Base-by-base conservation (phyloP, 495 filamentous ascomycete genomes). In the Aspergillus kassunensis region DNA sequence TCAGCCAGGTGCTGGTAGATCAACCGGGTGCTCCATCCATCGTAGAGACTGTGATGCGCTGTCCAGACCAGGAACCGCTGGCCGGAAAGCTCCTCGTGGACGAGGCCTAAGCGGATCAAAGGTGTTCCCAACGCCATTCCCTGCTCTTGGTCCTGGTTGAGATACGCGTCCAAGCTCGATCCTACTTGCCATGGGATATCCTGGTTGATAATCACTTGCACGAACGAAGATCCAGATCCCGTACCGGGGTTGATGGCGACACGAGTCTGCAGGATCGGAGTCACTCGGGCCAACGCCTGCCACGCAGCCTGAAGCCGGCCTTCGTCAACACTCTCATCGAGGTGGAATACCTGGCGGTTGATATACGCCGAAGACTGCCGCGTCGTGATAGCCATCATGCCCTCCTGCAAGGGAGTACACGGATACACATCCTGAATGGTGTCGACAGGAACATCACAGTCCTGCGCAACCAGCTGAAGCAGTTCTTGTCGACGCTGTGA, bases 231-330 rank as follows among this genome's bases (percentile, higher is more conserved):
- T 7, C 18, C 35, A 18, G 41, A 15, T 13, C 44, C 30, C 24
- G 9, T 9, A 4, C 9, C 9, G 24, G 24, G 24, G 24, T 4
- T 11, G 10, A 21, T 49, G 53, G 20, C 57, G 20, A 80, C 60
- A 0, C 70, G 65, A 2, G 76, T 77, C 18, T 74, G 70, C 2
- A 80, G 58, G 39, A 77, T 72, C 0, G 68, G 65, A 13, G 61
- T 52, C 0, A 45, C 49, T 6, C 55, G 44, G 1, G 66, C 60
- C 0, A 76, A 55, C 1, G 21, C 23, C 8, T 70, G 49, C 67
- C 76, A 81, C 0, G 74, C 72, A 0, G 39, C n/a, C 30, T 63
- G 60, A 50, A 77, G 74, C 0, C 58, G 53, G 12, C 61, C 47
- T 6, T 71, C 15, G 39, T 67, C 60, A 13, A 75, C 53, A 6